Percentiles rank a stretch among this genome's conserved stretches.
Conservation (phyloP, 1,284 basidiomycete species). For the Naganishia liquefaciens region DNA sequence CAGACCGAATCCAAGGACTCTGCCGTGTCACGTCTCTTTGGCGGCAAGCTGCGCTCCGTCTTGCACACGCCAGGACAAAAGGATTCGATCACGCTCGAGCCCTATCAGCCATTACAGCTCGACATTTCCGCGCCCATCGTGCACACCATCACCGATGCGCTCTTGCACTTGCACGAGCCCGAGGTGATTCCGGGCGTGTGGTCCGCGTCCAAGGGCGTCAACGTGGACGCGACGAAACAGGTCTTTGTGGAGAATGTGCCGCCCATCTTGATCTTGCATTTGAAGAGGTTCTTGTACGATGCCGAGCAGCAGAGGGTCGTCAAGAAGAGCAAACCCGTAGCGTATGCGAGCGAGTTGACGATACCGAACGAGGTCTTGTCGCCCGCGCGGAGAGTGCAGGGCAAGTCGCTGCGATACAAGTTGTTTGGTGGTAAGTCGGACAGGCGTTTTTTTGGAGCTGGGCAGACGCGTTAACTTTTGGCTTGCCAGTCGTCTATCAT, state of each 20-base stretch:
- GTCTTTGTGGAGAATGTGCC: constrained; percentile 84
- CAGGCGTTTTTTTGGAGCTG: too few relatives aligned
- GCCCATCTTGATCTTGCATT: constrained; percentile 81
- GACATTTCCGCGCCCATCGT: constrained; percentile 85
- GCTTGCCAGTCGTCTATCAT: constrained; percentile 76
- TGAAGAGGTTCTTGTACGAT: constrained; percentile 93
- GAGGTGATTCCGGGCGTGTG: constrained; percentile 76
- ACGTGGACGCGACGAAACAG: constrained; percentile 82
- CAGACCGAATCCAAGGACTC: constrained; percentile 79
- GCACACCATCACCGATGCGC: constrained; percentile 77
- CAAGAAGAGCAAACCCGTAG: constrained; percentile 81
- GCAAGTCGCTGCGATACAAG: constrained; percentile 67
- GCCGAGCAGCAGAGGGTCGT: constrained; percentile 61
- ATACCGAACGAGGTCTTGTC: constrained; percentile 72
- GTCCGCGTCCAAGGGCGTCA: constrained; percentile 61
- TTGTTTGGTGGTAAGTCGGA: constrained; percentile 76
- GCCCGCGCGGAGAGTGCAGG: constrained; percentile 56
- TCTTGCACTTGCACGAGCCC: constrained; percentile 74
- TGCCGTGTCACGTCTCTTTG: constrained; percentile 88
- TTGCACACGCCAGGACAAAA: constrained; percentile 76
- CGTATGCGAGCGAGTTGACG: constrained; percentile 75
- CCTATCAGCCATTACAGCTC: constrained; percentile 84
- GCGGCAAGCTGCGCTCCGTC: constrained; percentile 87
- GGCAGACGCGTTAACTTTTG: neutral
- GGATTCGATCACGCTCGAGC: constrained; percentile 87